Percentiles rank a stretch among this genome's conserved stretches.
Evolutionary conservation across 2,329 filamentous ascomycete species (phyloP).

Genomic region (Claviceps pusilla): DNA sequence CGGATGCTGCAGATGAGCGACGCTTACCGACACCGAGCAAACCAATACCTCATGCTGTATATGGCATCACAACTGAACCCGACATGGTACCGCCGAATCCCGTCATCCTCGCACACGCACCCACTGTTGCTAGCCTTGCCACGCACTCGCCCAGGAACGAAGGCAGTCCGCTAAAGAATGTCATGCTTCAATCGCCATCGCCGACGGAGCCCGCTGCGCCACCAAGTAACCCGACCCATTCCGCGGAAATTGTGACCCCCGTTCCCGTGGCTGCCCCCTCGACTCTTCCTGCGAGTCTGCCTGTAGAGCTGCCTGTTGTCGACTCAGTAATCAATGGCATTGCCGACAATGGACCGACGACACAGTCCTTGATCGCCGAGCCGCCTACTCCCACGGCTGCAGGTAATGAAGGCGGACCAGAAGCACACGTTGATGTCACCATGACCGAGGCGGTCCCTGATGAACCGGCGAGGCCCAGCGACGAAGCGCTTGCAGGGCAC

Average conservation of each 20-base stretch:
- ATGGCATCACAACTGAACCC: slow-evolving; percentile 11
- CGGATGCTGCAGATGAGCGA: slow-evolving; percentile 18
- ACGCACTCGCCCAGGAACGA: slow-evolving; percentile 23
- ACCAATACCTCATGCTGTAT: slow-evolving; percentile 14
- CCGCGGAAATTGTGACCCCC: neutral
- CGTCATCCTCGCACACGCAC: slow-evolving; percentile 16
- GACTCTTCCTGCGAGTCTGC: neutral
- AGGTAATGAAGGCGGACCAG: slow-evolving; percentile 15
- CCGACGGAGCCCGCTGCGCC: slow-evolving; percentile 22
- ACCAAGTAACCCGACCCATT: neutral
- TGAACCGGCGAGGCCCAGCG: neutral
- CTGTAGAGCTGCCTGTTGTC: slow-evolving; percentile 4
- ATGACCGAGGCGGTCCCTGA: neutral
- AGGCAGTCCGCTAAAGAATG: slow-evolving; percentile 39
- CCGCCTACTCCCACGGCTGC: slow-evolving; percentile 17
- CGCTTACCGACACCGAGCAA: slow-evolving; percentile 10
- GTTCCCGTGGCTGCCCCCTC: neutral
- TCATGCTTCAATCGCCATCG: slow-evolving; percentile 32
- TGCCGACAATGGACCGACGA: slow-evolving; percentile 4
- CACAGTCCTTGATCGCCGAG: slow-evolving; percentile 15
- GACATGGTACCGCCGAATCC: slow-evolving; percentile 14
- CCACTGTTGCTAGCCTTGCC: slow-evolving; percentile 14
- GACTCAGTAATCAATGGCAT: neutral
- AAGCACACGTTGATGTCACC: slow-evolving; percentile 13
- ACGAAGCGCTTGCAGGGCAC: slow-evolving; percentile 5